Conservation (phyloP, 495 filamentous ascomycete species). For the Aspergillus avenaceus region DNA sequence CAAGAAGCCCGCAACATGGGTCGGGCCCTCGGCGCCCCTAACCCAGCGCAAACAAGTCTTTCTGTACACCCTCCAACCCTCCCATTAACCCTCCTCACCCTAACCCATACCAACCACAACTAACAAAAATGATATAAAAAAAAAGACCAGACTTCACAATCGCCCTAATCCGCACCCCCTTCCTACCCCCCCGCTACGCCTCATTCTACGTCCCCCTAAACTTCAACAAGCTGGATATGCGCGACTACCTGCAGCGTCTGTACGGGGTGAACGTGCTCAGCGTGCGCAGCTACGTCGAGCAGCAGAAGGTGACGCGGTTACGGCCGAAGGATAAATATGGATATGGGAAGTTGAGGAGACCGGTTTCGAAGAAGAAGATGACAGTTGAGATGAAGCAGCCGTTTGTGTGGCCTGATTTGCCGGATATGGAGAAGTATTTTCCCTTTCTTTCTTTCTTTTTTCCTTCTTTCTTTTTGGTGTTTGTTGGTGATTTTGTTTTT, state of each 20-base stretch:
- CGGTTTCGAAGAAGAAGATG: conserved; percentile 78
- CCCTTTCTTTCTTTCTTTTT: not conserved
- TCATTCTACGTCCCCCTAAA: conserved; percentile 80
- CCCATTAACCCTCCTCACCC: conserved; percentile 3
- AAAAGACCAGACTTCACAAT: conserved; percentile 73
- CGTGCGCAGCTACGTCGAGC: conserved; percentile 76
- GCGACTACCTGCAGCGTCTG: conserved; percentile 77
- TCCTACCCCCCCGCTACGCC: conserved; percentile 71
- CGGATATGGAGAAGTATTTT: conserved; percentile 53
- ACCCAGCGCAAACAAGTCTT: conserved; percentile 56
- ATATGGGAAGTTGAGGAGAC: conserved; percentile 48
- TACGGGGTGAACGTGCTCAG: conserved; percentile 65
- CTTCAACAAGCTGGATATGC: conserved; percentile 87
- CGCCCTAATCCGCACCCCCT: conserved; percentile 66
- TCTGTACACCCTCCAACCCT: conserved; percentile 48
- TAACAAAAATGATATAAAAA: conserved; percentile 1
- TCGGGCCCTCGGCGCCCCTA: conserved; percentile 15
- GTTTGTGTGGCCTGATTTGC: conserved; percentile 77
- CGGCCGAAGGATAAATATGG: conserved; percentile 35
- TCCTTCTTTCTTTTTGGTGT: not conserved
- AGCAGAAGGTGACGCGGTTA: conserved; percentile 51
- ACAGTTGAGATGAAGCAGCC: conserved; percentile 77
- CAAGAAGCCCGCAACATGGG: conserved; percentile 22
- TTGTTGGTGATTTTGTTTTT: no score
- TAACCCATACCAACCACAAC: no score